Evolutionary conservation across 202 grass and related monocot species (phyloP).

Genomic region (Musa balbisiana): DNA sequence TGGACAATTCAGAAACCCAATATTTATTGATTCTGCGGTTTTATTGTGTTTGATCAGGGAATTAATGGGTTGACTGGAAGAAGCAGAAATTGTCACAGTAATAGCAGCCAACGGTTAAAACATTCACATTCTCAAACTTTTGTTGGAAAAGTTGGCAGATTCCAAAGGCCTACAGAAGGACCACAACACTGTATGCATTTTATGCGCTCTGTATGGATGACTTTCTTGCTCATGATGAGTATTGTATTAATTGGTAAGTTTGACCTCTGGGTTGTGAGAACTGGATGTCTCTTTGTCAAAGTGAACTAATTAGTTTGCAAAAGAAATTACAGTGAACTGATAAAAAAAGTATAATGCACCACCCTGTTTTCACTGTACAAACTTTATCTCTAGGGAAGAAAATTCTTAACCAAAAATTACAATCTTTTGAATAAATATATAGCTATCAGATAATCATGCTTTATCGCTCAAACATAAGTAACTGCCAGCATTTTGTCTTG

Average conservation of each 20-base stretch:
- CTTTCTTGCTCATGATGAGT: conserved; percentile 67
- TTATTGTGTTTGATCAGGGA: conserved; percentile 32
- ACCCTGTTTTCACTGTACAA: no score
- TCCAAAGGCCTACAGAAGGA: conserved; percentile 29
- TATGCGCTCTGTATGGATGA: conserved; percentile 48
- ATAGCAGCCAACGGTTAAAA: conserved; percentile 42
- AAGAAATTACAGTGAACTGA: not conserved
- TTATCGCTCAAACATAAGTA: not conserved
- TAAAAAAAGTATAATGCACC: not conserved
- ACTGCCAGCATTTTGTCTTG: not conserved
- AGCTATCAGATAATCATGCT: not conserved
- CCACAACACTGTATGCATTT: conserved; percentile 41
- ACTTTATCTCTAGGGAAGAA: no score
- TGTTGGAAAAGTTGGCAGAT: conserved; percentile 24
- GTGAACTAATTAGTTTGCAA: not conserved
- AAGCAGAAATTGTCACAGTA: conserved; percentile 50
- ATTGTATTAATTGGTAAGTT: conserved; percentile 89
- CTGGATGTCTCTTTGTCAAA: not conserved
- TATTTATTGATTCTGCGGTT: not conserved
- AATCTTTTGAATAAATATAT: not conserved
- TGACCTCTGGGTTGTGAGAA: conserved; percentile 3
- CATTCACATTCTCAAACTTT: conserved; percentile 12
- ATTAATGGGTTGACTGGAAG: conserved; percentile 46
- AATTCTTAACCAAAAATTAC: no score
- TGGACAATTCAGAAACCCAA: not conserved